Conservation (phyloP, 208 protist genomes). For the Phytomonas francai region DNA sequence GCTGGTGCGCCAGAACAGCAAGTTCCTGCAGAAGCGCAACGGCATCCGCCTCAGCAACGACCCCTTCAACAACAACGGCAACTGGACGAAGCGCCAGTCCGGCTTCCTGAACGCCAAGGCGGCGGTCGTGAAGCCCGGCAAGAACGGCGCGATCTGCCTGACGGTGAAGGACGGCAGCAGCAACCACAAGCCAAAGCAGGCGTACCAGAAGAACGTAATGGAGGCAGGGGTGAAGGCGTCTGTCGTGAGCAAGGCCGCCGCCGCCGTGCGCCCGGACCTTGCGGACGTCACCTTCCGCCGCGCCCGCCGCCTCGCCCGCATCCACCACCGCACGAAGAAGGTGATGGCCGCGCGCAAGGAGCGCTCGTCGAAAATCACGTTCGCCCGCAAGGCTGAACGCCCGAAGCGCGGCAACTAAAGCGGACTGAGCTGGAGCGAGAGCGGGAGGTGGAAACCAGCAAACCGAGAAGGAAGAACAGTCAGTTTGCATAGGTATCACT, state of each 20-base stretch:
- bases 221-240: slow-evolving; percentile 69
- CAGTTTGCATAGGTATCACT: not conserved
- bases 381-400: slow-evolving; percentile 68
- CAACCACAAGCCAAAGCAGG: slow-evolving; percentile 76
- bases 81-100: slow-evolving; percentile 79
- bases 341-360: slow-evolving; percentile 70
- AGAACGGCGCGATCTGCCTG: slow-evolving; percentile 55
- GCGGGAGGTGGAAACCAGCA: not conserved
- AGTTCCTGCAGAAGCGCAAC: slow-evolving; percentile 79
- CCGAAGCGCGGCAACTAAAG: slow-evolving; percentile 45
- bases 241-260: slow-evolving; percentile 55
- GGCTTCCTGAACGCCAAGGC: slow-evolving; percentile 72
- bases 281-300: slow-evolving; percentile 72
- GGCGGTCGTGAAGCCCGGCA: slow-evolving; percentile 61
- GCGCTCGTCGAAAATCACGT: slow-evolving; percentile 61
- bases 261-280: slow-evolving; percentile 73
- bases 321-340: slow-evolving; percentile 50
- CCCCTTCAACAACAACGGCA: slow-evolving; percentile 86
- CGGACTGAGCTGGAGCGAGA: not conserved
- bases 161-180: slow-evolving; percentile 60
- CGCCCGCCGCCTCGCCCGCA: slow-evolving; percentile 60
- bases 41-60: slow-evolving; percentile 76
- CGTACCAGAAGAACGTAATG: slow-evolving; percentile 60
- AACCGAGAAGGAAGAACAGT: not conserved
- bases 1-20: slow-evolving; percentile 76